Evolutionary conservation across 1,284 basidiomycete species (phyloP), one percentile per base, ranked within the genome.

Genomic region (Trichosporon ovoides): DNA sequence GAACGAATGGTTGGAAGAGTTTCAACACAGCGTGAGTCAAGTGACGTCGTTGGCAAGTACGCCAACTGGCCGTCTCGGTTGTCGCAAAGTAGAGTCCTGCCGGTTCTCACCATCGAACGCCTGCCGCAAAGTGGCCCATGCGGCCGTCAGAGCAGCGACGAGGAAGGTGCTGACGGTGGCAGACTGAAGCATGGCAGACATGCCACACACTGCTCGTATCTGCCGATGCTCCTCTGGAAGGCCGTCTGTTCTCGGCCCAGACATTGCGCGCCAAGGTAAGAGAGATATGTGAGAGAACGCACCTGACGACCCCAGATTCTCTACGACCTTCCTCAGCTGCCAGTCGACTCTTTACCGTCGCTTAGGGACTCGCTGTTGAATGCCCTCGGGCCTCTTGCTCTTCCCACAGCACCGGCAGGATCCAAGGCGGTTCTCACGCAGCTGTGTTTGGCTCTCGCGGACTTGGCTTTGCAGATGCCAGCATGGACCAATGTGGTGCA

Each of bases 171-270:
- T 34, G 33, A 43, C 34, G 36, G 6, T 14, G 35, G 18, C 83
- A 97, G 90, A 83, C 85, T 73, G 90, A 97, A 77, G 95, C 96
- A 68, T 99, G 96, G 96, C 83, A 87, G 66, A 91, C 89, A 51
- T 95, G 92, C 77, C 95, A 97, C 79, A 81, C 87, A 68, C 84
- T 99, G 60, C 84, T 99, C 57, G 84, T 88, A 58, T 85, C 87
- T 3, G 83, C 85, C 50, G 88, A 92, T 65, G 84, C 86, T 5
- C 89, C 92, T 1, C 76, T 83, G 51, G 84, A 91, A 58, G 90
- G 91, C 35, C 89, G 93, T 70, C 79, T 98, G 51, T 98, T 99
- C 73, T 92, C 94, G 16, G 92, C 95, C 0, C 96, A 98, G 78
- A 98, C 96, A 0, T 91, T 99, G 74, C 83, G 95, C 70, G 83